Percentiles rank a stretch among this genome's conserved stretches.
phyloP scores from a whole-genome alignment of 2,329 filamentous ascomycete species.

The Epichloe typhina region DNA sequence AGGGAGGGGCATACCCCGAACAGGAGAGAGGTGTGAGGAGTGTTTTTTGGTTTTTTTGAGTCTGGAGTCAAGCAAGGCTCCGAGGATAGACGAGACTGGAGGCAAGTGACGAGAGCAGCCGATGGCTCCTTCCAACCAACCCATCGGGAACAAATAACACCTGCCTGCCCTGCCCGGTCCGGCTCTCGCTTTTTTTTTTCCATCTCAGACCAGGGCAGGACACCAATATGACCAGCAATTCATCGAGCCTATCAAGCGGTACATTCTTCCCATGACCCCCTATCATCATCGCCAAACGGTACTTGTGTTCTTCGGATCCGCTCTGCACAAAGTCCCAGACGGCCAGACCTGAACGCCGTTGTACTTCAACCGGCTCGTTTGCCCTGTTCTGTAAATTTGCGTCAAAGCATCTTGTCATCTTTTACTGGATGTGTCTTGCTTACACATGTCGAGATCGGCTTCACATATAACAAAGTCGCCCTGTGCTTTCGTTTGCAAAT shows the following conservation, averaged over 20 bases:
- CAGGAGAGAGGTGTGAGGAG: not conserved
- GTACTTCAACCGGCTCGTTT: not conserved
- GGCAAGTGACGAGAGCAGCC: not conserved
- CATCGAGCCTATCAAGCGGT: not conserved
- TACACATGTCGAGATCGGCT: not conserved
- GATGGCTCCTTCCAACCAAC: slow-evolving; percentile 2
- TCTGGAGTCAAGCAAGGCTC: not conserved
- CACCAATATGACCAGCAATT: not conserved
- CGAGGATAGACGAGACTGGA: not conserved
- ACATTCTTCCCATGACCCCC: not conserved
- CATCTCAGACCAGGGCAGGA: not conserved
- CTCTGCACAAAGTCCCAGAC: not conserved
- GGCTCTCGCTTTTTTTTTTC: not conserved
- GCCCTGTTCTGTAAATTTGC: not conserved
- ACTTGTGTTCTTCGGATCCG: not conserved
- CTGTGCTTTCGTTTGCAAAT: not conserved
- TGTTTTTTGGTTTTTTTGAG: not conserved
- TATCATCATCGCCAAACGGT: not conserved
- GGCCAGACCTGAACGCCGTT: not conserved
- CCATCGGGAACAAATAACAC: not conserved
- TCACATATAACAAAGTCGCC: not conserved
- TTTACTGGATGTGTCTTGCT: not conserved
- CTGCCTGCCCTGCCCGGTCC: not conserved
- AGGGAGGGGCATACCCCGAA: not conserved
- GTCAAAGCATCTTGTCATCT: not conserved